Conservation (phyloP, 2,329 filamentous ascomycete genomes). For the Metarhizium album region DNA sequence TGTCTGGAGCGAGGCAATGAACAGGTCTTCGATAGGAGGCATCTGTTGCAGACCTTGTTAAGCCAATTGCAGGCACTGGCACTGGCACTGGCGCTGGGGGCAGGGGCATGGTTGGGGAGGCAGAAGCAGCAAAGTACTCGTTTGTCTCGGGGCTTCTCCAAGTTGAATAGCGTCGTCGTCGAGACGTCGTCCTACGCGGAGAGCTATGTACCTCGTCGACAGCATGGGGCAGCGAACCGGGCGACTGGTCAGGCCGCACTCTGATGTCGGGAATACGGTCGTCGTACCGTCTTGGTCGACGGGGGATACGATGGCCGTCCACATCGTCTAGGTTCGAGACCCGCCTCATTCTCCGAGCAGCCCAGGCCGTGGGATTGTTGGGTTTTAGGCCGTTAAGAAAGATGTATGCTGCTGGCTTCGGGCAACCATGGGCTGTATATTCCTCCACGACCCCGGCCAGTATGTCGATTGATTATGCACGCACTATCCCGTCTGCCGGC, state of each 20-base stretch:
- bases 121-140: conserved; percentile 8
- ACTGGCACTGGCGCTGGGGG: conserved; percentile 13
- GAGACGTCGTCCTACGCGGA: conserved; percentile 18
- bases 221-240: conserved; percentile 19
- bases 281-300: conserved; percentile 17
- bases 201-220: conserved; percentile 22
- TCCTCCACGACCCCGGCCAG: background rate
- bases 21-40: conserved; percentile 18
- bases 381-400: conserved; percentile 12
- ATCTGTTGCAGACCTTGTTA: conserved; percentile 19
- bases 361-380: conserved; percentile 14
- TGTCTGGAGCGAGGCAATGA: conserved; percentile 16
- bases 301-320: conserved; percentile 16
- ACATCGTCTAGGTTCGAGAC: conserved; percentile 20
- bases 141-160: conserved; percentile 19
- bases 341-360: conserved; percentile 20
- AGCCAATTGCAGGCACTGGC: conserved; percentile 6
- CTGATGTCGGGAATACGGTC: conserved; percentile 10
- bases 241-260: conserved; percentile 9
- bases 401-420: conserved; percentile 1
- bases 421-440: background rate
- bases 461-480: background rate
- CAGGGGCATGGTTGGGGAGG: conserved; percentile 15
- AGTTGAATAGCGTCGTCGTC: conserved; percentile 9
- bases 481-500: background rate